phyloP scores from a whole-genome alignment of 306 rosid genomes.

The Dalbergia cochinchinensis region DNA sequence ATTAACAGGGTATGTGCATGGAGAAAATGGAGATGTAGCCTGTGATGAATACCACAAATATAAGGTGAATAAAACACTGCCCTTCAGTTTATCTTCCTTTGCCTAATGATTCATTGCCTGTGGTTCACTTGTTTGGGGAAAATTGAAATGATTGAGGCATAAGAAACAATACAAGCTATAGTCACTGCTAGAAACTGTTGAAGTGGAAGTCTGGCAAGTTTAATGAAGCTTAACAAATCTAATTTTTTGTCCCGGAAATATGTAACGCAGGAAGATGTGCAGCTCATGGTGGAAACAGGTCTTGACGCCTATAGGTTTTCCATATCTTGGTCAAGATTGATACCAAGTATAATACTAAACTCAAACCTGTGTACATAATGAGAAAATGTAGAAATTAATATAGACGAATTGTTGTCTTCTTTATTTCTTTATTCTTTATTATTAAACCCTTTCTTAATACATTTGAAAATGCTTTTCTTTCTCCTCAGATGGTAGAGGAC shows the following conservation, averaged over 20 bases:
- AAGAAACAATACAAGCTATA: background rate
- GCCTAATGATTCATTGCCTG: background rate
- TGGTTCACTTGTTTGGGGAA: background rate
- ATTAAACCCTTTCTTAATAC: background rate
- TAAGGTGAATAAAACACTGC: background rate
- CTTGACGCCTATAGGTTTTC: conserved; percentile 84
- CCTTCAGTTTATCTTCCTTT: background rate
- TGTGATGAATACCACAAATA: background rate
- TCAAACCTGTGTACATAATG: background rate
- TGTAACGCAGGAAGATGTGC: conserved; percentile 77
- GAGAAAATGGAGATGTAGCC: background rate
- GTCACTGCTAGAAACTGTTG: background rate
- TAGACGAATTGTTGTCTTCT: no score
- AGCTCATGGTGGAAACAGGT: conserved; percentile 77
- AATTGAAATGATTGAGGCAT: background rate
- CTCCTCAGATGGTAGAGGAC: conserved; percentile 72
- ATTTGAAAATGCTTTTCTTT: conserved; percentile 3
- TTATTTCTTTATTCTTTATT: background rate
- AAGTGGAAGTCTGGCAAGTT: background rate
- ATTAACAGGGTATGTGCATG: background rate
- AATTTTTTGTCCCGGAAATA: background rate
- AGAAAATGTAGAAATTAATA: background rate
- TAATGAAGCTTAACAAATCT: no score
- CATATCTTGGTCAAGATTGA: conserved; percentile 90
- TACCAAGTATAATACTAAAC: conserved; percentile 55